Percentiles rank a stretch among this genome's conserved stretches.
Evolutionary conservation across 1,139 yeast genomes (phyloP).

Genomic region (Geotrichum citri-aurantii): DNA sequence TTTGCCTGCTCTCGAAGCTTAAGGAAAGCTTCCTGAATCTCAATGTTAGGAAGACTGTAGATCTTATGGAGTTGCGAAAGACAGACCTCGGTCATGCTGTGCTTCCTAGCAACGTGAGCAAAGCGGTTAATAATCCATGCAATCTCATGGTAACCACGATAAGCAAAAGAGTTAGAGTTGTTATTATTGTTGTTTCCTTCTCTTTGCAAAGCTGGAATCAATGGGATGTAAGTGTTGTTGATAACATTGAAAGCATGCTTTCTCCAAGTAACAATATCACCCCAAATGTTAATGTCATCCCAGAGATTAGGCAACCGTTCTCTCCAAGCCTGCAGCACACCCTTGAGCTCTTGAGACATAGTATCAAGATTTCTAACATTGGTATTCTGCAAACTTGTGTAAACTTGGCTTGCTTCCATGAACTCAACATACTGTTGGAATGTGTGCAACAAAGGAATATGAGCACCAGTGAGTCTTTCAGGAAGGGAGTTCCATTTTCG

Average conservation of each 20-base stretch:
- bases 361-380: conserved; percentile 88
- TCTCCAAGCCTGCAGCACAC: conserved; percentile 96
- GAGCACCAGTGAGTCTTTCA: conserved; percentile 71
- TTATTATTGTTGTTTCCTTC: conserved; percentile 58
- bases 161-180: conserved; percentile 85
- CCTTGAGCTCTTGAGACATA: conserved; percentile 87
- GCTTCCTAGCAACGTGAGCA: conserved; percentile 97
- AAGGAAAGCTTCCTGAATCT: conserved; percentile 94
- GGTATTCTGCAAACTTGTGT: conserved; percentile 80
- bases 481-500: conserved; percentile 95
- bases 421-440: conserved; percentile 98
- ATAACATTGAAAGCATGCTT: conserved; percentile 98
- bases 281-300: conserved; percentile 98
- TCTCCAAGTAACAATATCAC: conserved; percentile 96
- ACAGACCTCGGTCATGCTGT: conserved; percentile 95
- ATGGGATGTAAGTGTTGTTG: conserved; percentile 88
- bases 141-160: conserved; percentile 95
- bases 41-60: conserved; percentile 93
- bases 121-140: conserved; percentile 98
- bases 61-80: conserved; percentile 87
- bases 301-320: conserved; percentile 92
- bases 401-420: conserved; percentile 95
- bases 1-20: conserved; percentile 95
- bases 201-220: conserved; percentile 81
- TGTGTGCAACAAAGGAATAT: conserved; percentile 82